These are phyloP conservation scores for Paraphoma sp. DNA, from an alignment of 2,329 filamentous ascomycete genomes.

Conservation along the genomic window DNA sequence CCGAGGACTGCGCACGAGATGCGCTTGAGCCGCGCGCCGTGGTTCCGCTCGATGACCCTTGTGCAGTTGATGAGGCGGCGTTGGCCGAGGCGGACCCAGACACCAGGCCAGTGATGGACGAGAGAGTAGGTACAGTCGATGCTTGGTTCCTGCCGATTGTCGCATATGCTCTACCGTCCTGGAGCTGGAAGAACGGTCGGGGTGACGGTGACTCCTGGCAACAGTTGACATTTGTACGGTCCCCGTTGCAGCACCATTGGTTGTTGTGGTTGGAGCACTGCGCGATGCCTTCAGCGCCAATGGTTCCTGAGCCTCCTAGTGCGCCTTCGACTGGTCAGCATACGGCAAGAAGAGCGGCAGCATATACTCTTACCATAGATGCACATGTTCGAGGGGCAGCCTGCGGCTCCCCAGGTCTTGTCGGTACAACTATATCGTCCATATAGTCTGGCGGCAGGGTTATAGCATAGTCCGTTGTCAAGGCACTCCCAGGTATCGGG, in stretches of 20 bases:
- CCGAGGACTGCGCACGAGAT: slow-evolving; percentile 10
- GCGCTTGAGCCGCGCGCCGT: background rate
- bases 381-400: slow-evolving; percentile 43
- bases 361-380: slow-evolving; percentile 34
- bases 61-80: background rate
- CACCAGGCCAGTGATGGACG: slow-evolving; percentile 35
- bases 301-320: slow-evolving; percentile 22
- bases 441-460: slow-evolving; percentile 29
- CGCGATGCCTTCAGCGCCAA: slow-evolving; percentile 40
- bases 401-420: slow-evolving; percentile 38
- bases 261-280: slow-evolving; percentile 42
- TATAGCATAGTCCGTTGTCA: slow-evolving; percentile 47
- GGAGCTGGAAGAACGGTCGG: slow-evolving; percentile 42
- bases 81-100: slow-evolving; percentile 4
- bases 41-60: background rate
- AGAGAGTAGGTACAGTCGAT: slow-evolving; percentile 24
- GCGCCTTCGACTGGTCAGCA: slow-evolving; percentile 3
- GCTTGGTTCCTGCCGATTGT: slow-evolving; percentile 36
- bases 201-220: slow-evolving; percentile 39
- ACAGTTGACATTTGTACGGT: slow-evolving; percentile 36
- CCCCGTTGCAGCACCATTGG: slow-evolving; percentile 46
- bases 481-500: slow-evolving; percentile 46
- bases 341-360: too few relatives aligned
- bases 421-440: slow-evolving; percentile 47
- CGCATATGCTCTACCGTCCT: slow-evolving; percentile 39